Evolutionary conservation across 441 rosid genomes (phyloP).

Genomic region (Pelargonium cotyledonis): DNA sequence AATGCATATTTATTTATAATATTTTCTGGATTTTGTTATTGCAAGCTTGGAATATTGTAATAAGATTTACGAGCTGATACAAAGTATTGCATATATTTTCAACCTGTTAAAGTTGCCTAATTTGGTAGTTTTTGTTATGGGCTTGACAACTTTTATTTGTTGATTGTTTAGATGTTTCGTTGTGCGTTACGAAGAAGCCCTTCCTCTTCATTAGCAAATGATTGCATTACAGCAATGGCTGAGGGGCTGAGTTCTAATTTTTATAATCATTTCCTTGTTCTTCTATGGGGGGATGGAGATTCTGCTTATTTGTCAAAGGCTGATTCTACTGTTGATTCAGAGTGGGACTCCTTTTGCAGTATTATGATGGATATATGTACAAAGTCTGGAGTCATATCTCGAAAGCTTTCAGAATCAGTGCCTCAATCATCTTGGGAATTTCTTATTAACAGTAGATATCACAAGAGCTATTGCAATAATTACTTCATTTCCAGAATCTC

Average conservation of each 20-base stretch:
- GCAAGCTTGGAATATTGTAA: conserved; percentile 2
- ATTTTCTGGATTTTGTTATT: conserved; percentile 10
- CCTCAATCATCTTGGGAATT: conserved; percentile 76
- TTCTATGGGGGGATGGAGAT: conserved; percentile 76
- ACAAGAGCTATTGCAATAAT: conserved; percentile 53
- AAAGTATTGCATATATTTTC: conserved; percentile 9
- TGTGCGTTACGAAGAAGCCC: conserved; percentile 73
- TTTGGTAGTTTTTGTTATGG: conserved; percentile 10
- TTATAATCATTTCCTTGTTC: conserved; percentile 68
- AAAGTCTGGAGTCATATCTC: conserved; percentile 36
- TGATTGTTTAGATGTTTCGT: conserved; percentile 61
- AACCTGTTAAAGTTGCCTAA: neutral
- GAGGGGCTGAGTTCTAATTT: conserved; percentile 69
- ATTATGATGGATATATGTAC: conserved; percentile 60
- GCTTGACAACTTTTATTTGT: conserved; percentile 15
- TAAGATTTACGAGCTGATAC: neutral
- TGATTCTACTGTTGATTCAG: conserved; percentile 50
- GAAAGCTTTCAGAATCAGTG: conserved; percentile 28
- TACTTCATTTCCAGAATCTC: conserved; percentile 36
- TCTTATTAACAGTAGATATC: conserved; percentile 77
- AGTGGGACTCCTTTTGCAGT: conserved; percentile 70
- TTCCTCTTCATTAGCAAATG: conserved; percentile 76
- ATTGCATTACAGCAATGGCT: conserved; percentile 85
- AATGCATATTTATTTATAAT: neutral
- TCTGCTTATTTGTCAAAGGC: conserved; percentile 42